A percentile compares a stretch with the other conserved stretches of the same genome.
Conservation (phyloP, 2,329 filamentous ascomycete genomes). For the Talaromyces verruculosus region DNA sequence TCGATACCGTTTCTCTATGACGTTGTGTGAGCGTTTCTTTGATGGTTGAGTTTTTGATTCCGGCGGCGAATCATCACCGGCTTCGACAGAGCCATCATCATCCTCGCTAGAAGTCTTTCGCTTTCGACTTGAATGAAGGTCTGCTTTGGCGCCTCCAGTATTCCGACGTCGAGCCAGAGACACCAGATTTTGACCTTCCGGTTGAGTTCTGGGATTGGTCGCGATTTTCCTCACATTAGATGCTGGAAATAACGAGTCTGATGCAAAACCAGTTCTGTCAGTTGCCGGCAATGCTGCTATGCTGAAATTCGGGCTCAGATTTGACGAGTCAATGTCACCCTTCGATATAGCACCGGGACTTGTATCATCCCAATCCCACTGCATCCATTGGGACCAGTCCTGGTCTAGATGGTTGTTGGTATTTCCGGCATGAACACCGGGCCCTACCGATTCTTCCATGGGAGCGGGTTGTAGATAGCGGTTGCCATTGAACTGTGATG, state of each 20-base stretch:
- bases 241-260: neutral
- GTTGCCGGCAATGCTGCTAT: slow-evolving; percentile 26
- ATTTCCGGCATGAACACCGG: neutral
- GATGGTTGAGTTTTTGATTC: slow-evolving; percentile 56
- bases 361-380: slow-evolving; percentile 42
- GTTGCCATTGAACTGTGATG: slow-evolving; percentile 18
- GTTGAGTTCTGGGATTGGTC: neutral
- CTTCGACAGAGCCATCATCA: slow-evolving; percentile 36
- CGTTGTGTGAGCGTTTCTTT: slow-evolving; percentile 97
- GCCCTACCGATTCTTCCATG: slow-evolving; percentile 18
- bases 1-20: slow-evolving; percentile 96
- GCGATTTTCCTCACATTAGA: slow-evolving; percentile 1
- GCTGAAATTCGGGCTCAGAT: slow-evolving; percentile 24
- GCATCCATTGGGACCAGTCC: slow-evolving; percentile 49
- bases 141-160: slow-evolving; percentile 21
- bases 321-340: slow-evolving; percentile 28
- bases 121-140: slow-evolving; percentile 54
- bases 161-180: slow-evolving; percentile 22
- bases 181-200: neutral
- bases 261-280: neutral
- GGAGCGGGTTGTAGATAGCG: slow-evolving; percentile 11
- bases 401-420: slow-evolving; percentile 33
- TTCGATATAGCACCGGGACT: slow-evolving; percentile 34
- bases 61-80: slow-evolving; percentile 48
- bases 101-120: slow-evolving; percentile 65